These are phyloP conservation scores for Botrytis byssoidea DNA, from an alignment of 2,329 filamentous ascomycete species.

Conservation along the genomic window DNA sequence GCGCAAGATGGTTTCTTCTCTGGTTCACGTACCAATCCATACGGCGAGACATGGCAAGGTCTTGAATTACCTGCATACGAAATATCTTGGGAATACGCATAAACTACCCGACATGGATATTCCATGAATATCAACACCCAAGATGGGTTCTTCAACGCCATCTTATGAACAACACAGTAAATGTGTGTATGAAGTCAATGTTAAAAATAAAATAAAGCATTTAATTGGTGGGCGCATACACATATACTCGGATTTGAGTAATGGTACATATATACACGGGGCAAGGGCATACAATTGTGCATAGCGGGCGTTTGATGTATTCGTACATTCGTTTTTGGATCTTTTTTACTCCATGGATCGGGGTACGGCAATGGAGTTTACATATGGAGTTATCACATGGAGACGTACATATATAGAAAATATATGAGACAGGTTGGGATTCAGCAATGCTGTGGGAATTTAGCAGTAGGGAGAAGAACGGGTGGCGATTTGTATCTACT, in stretches of 20 bases:
- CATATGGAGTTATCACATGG: neutral
- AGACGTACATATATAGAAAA: neutral
- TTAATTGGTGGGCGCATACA: slow-evolving; percentile 9
- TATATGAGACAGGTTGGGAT: neutral
- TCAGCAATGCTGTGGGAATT: neutral
- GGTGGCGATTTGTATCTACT: neutral
- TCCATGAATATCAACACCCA: neutral
- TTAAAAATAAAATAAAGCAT: slow-evolving; percentile 3
- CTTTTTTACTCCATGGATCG: neutral
- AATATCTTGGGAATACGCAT: slow-evolving; percentile 44
- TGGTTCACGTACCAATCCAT: slow-evolving; percentile 49
- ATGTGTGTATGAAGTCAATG: slow-evolving; percentile 8
- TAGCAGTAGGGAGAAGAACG: neutral
- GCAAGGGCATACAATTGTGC: neutral
- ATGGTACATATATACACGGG: slow-evolving; percentile 5
- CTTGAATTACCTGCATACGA: slow-evolving; percentile 49
- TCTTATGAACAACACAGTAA: slow-evolving; percentile 8
- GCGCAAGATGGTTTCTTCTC: slow-evolving; percentile 55
- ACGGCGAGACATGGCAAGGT: slow-evolving; percentile 54
- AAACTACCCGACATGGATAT: neutral
- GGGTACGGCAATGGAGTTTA: neutral
- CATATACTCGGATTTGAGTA: neutral
- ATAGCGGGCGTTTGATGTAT: slow-evolving; percentile 13
- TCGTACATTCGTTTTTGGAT: neutral
- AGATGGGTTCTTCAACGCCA: neutral